Evolutionary conservation across 176 grass and related monocot species (phyloP).

Genomic region (Echinochloa phyllopogon): DNA sequence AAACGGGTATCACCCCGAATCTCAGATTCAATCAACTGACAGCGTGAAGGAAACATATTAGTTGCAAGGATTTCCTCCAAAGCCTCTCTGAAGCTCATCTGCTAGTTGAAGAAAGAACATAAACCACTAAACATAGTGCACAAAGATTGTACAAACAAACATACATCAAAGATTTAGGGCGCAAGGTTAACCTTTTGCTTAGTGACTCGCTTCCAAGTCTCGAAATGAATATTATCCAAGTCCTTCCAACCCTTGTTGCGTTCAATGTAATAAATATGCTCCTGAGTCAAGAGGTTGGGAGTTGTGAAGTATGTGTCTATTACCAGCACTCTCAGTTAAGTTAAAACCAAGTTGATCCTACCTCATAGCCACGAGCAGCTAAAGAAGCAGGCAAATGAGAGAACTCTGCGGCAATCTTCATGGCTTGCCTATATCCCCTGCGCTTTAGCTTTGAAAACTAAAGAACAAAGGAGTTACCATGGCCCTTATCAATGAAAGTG

Average conservation of each 20-base stretch:
- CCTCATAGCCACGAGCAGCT: constrained; percentile 3
- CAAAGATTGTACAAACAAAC: neutral
- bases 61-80: neutral
- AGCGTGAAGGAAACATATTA: neutral
- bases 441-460: neutral
- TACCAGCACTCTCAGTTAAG: neutral
- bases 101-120: neutral
- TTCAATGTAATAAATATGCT: neutral
- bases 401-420: constrained; percentile 24
- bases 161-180: neutral
- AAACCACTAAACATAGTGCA: neutral
- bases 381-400: constrained; percentile 7
- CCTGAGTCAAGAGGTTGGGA: constrained; percentile 1
- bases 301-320: neutral
- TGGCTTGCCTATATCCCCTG: constrained; percentile 16
- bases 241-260: neutral
- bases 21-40: neutral
- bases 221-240: neutral
- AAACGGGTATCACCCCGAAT: neutral
- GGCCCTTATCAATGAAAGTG: neutral
- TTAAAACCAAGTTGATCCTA: neutral
- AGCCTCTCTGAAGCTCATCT: constrained; percentile 17
- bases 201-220: constrained; percentile 9
- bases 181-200: constrained; percentile 8
- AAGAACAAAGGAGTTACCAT: constrained; percentile 25